phyloP scores from a whole-genome alignment of 257 asterid genomes.

The Voacanga thouarsii region DNA sequence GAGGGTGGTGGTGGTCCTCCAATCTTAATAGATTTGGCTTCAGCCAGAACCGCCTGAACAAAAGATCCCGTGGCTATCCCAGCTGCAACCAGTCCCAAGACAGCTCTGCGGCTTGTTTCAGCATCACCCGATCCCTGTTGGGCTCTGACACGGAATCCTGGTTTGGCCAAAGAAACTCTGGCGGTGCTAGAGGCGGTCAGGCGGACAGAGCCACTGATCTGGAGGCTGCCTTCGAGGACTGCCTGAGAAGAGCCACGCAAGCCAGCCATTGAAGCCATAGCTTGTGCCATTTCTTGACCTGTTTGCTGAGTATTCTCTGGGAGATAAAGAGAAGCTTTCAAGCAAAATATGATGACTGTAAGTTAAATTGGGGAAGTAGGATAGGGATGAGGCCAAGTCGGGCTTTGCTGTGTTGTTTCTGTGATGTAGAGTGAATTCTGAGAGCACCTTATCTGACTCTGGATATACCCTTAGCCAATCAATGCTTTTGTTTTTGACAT shows the following conservation, averaged over 20 bases:
- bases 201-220: constrained; percentile 50
- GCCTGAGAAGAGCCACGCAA: constrained; percentile 79
- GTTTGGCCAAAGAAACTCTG: constrained; percentile 41
- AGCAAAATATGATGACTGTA: background rate
- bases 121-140: constrained; percentile 54
- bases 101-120: constrained; percentile 78
- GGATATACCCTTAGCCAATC: constrained; percentile 43
- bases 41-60: constrained; percentile 78
- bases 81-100: constrained; percentile 75
- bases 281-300: constrained; percentile 40
- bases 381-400: background rate
- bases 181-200: constrained; percentile 32
- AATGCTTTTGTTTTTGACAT: constrained; percentile 20
- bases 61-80: constrained; percentile 71
- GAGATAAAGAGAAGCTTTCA: background rate
- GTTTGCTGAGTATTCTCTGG: background rate
- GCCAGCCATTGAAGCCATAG: constrained; percentile 82
- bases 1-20: constrained; percentile 92
- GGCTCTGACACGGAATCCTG: constrained; percentile 50
- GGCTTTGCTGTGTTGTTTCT: constrained; percentile 20
- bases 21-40: constrained; percentile 70
- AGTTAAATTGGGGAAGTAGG: background rate
- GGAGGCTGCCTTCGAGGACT: constrained; percentile 80
- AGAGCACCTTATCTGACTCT: constrained; percentile 39
- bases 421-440: constrained; percentile 30